Percentiles rank a stretch among this genome's conserved stretches.
Evolutionary conservation across 345 rosid genomes (phyloP).

Genomic region (Eucalyptus sp.): DNA sequence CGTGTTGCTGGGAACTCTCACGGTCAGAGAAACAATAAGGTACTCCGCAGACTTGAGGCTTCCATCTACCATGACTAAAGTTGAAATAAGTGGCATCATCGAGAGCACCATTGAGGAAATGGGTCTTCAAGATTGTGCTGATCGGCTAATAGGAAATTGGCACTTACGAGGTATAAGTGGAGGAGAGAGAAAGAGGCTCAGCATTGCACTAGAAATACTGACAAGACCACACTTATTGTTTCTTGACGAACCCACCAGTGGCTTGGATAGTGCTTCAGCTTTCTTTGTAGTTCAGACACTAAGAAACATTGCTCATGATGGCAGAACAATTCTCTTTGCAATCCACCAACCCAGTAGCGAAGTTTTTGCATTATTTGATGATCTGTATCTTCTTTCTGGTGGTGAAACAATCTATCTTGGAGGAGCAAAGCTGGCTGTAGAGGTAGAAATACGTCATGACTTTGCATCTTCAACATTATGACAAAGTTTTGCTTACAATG

Average conservation of each 20-base stretch:
- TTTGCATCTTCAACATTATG: neutral
- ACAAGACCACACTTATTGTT: constrained; percentile 44
- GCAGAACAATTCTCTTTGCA: constrained; percentile 42
- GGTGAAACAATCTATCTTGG: constrained; percentile 64
- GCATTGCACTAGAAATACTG: constrained; percentile 59
- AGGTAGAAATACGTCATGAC: constrained; percentile 16
- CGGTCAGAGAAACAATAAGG: constrained; percentile 52
- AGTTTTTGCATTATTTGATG: constrained; percentile 60
- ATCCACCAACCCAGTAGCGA: constrained; percentile 78
- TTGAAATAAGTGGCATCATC: constrained; percentile 23
- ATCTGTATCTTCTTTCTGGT: constrained; percentile 44
- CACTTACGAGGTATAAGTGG: constrained; percentile 67
- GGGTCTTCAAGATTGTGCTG: constrained; percentile 60
- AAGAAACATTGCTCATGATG: constrained; percentile 39
- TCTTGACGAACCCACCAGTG: constrained; percentile 71
- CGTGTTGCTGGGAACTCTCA: constrained; percentile 46
- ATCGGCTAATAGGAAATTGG: constrained; percentile 57
- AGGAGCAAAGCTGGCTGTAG: constrained; percentile 43
- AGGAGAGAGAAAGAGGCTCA: constrained; percentile 61
- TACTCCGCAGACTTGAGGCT: constrained; percentile 62
- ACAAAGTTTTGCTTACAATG: neutral
- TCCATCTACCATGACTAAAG: constrained; percentile 23
- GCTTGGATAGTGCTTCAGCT: constrained; percentile 69
- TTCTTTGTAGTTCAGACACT: constrained; percentile 48
- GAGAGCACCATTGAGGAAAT: constrained; percentile 39